Evolutionary conservation across 176 grass and related monocot genomes (phyloP).

Genomic region (Guadua angustifolia): DNA sequence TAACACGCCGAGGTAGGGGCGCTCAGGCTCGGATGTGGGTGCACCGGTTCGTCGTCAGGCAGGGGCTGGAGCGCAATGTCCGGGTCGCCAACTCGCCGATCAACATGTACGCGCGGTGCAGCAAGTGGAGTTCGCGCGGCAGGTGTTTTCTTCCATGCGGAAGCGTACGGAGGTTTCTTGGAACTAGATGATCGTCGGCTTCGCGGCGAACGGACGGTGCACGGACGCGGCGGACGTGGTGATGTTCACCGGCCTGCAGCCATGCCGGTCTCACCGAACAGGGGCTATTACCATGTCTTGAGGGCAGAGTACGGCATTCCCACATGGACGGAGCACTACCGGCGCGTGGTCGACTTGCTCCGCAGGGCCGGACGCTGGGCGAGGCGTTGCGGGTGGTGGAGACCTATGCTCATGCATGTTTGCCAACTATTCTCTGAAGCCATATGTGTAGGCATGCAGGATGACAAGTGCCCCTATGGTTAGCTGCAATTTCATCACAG

Average conservation of each 20-base stretch:
- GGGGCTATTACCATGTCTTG: conserved; percentile 63
- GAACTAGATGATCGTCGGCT: conserved; percentile 66
- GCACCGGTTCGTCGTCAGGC: conserved; percentile 43
- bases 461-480: too few species aligned
- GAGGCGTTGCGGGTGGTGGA: too few species aligned
- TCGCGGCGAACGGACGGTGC: conserved; percentile 54
- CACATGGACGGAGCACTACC: conserved; percentile 65
- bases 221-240: conserved; percentile 50
- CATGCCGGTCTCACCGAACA: conserved; percentile 53
- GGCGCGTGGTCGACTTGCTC: conserved; percentile 78
- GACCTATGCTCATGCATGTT: conserved; percentile 10
- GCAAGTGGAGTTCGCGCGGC: conserved; percentile 52
- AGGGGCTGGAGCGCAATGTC: conserved; percentile 43
- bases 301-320: conserved; percentile 41
- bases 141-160: too few species aligned
- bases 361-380: too few species aligned
- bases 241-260: conserved; percentile 73
- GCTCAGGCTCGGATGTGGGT: conserved; percentile 58
- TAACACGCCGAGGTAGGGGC: too few species aligned
- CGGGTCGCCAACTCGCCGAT: conserved; percentile 64
- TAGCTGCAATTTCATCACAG: too few species aligned
- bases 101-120: conserved; percentile 76
- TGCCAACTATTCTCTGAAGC: too few species aligned
- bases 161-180: too few species aligned
- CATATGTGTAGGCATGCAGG: too few species aligned